Evolutionary conservation across 2,329 filamentous ascomycete species (phyloP).

Genomic region (Venturia aucupariae): DNA sequence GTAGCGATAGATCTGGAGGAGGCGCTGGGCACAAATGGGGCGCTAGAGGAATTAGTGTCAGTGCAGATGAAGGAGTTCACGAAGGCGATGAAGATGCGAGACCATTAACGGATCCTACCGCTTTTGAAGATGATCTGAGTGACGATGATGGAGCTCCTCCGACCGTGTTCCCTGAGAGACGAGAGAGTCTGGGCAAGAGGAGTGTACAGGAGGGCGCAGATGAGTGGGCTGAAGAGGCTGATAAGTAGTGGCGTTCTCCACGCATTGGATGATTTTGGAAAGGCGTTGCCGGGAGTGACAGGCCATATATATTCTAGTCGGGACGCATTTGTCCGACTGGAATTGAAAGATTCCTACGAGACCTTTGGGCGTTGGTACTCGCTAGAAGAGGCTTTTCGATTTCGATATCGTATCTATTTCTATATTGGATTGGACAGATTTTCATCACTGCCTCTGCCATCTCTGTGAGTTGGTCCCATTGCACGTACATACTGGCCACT

Average conservation of each 20-base stretch:
- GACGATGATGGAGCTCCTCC: slow-evolving; percentile 33
- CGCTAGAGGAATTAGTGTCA: slow-evolving; percentile 48
- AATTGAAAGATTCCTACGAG: not conserved
- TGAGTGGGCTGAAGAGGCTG: slow-evolving; percentile 28
- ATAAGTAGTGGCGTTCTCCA: not conserved
- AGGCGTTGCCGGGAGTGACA: not conserved
- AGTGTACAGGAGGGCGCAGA: slow-evolving; percentile 26
- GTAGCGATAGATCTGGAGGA: not conserved
- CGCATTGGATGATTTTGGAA: not conserved
- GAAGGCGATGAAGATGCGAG: slow-evolving; percentile 26
- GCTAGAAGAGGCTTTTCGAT: not conserved
- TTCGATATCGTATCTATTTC: not conserved
- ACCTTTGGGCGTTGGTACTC: not conserved
- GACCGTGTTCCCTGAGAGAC: not conserved
- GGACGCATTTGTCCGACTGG: not conserved
- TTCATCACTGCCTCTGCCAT: not conserved
- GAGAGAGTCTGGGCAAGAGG: slow-evolving; percentile 19
- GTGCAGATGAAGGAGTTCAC: slow-evolving; percentile 45
- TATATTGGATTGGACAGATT: not conserved
- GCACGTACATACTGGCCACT: too few species aligned
- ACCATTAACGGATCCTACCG: slow-evolving; percentile 36
- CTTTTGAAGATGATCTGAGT: slow-evolving; percentile 36
- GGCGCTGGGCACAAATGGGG: slow-evolving; percentile 44
- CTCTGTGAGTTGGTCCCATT: too few species aligned
- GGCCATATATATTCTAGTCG: not conserved